phyloP scores from a whole-genome alignment of 768 basidiomycete genomes.

The Coprinellus aureogranulatus region DNA sequence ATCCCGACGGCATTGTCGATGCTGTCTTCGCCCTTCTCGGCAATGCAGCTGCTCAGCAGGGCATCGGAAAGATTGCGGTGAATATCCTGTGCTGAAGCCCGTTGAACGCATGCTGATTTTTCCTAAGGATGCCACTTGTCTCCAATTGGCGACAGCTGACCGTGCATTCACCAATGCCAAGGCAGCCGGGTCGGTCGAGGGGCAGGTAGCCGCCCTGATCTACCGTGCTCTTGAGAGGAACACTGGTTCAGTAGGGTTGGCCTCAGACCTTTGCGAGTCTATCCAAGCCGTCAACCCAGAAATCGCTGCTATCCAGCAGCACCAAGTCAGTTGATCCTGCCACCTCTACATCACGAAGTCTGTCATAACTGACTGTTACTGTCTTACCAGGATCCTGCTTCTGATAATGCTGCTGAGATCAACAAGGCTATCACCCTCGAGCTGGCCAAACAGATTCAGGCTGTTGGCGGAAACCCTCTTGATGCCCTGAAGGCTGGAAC shows the following conservation, averaged over 20 bases:
- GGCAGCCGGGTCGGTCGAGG: slow-evolving; percentile 53
- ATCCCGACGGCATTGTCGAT: slow-evolving; percentile 58
- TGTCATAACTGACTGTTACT: background rate
- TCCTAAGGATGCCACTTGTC: slow-evolving; percentile 60
- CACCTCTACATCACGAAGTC: background rate
- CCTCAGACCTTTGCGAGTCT: slow-evolving; percentile 48
- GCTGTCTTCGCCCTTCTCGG: slow-evolving; percentile 64
- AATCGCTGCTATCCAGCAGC: slow-evolving; percentile 62
- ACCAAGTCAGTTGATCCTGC: slow-evolving; percentile 38
- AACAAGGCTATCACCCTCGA: slow-evolving; percentile 66
- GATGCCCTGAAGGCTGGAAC: slow-evolving; percentile 60
- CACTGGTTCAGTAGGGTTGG: slow-evolving; percentile 50
- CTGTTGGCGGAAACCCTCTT: slow-evolving; percentile 61
- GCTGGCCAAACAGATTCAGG: slow-evolving; percentile 61
- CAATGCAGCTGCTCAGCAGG: slow-evolving; percentile 57
- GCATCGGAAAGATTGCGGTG: slow-evolving; percentile 54
- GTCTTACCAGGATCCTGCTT: slow-evolving; percentile 55
- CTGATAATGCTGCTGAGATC: slow-evolving; percentile 48
- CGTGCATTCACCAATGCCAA: slow-evolving; percentile 76
- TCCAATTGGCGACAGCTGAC: slow-evolving; percentile 65
- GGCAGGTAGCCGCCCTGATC: slow-evolving; percentile 56
- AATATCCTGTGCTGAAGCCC: background rate
- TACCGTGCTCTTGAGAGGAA: slow-evolving; percentile 69
- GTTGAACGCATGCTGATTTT: background rate
- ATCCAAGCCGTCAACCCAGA: slow-evolving; percentile 60